phyloP scores from a whole-genome alignment of 176 grass and related monocot genomes.

The Typha latifolia region DNA sequence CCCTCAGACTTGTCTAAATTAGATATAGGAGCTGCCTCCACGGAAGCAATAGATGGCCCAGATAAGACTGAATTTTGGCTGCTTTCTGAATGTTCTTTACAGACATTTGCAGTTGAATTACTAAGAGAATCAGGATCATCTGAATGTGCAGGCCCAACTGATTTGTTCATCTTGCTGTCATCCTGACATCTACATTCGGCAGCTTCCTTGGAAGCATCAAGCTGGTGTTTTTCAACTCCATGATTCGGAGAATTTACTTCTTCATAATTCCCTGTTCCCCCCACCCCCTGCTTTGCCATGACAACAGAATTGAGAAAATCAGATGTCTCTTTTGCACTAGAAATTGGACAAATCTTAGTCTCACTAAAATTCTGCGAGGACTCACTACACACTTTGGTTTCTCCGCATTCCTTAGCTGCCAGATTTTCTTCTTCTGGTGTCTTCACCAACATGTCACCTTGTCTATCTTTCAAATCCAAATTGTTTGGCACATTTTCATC shows the following conservation, averaged over 20 bases:
- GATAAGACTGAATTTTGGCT: slow-evolving; percentile 12
- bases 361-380: slow-evolving; percentile 10
- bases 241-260: slow-evolving; percentile 11
- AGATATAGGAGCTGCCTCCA: background rate
- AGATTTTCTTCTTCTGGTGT: slow-evolving; percentile 8
- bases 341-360: slow-evolving; percentile 20
- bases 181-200: slow-evolving; percentile 12
- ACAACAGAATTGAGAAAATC: slow-evolving; percentile 11
- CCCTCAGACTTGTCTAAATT: slow-evolving; percentile 18
- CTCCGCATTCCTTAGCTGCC: background rate
- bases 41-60: background rate
- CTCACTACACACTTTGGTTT: slow-evolving; percentile 8
- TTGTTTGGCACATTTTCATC: slow-evolving; percentile 2
- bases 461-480: slow-evolving; percentile 15
- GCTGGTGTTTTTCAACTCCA: slow-evolving; percentile 16
- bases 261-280: slow-evolving; percentile 11
- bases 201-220: slow-evolving; percentile 13
- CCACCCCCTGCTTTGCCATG: slow-evolving; percentile 20
- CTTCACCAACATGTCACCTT: slow-evolving; percentile 27
- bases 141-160: background rate
- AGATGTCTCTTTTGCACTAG: slow-evolving; percentile 15
- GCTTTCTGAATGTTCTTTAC: slow-evolving; percentile 14
- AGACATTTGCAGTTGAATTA: slow-evolving; percentile 15
- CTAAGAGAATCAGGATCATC: slow-evolving; percentile 7
- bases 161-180: slow-evolving; percentile 15